phyloP scores from a whole-genome alignment of 2,329 filamentous ascomycete genomes.

The Pyrenochaeta sp. region DNA sequence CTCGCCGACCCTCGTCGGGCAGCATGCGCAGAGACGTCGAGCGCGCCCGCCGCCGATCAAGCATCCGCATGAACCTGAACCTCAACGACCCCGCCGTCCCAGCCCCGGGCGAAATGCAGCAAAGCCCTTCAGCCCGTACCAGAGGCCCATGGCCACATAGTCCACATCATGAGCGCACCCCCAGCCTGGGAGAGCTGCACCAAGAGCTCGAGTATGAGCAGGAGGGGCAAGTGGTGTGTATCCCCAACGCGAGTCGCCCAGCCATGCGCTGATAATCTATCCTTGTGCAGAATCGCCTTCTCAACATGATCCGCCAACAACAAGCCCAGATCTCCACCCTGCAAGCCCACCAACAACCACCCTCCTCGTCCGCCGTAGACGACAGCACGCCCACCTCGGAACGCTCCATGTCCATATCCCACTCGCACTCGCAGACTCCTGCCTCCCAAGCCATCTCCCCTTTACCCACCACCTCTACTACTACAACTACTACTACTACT shows the following conservation, averaged over 20 bases:
- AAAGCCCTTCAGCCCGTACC: conserved; percentile 45
- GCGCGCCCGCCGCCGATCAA: conserved; percentile 69
- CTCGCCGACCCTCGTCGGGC: conserved; percentile 57
- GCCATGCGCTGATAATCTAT: too few relatives aligned
- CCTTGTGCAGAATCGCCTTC: conserved; percentile 70
- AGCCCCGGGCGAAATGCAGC: conserved; percentile 73
- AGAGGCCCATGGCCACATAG: conserved; percentile 54
- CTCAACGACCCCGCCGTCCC: conserved; percentile 75
- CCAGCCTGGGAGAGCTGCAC: conserved; percentile 78
- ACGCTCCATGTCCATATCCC: conserved; percentile 55
- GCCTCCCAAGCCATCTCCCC: conserved; percentile 45
- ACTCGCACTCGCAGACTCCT: conserved; percentile 23
- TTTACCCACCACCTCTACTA: conserved; percentile 58
- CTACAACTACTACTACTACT: too few relatives aligned
- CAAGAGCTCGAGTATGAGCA: conserved; percentile 83
- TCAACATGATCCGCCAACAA: conserved; percentile 79
- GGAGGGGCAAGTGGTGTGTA: conserved; percentile 75
- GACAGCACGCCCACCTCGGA: conserved; percentile 61
- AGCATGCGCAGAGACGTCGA: conserved; percentile 55
- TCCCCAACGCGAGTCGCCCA: background rate
- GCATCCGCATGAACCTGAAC: conserved; percentile 76
- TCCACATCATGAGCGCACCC: conserved; percentile 71
- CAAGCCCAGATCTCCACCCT: conserved; percentile 74
- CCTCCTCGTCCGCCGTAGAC: conserved; percentile 58
- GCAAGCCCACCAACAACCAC: conserved; percentile 52